Evolutionary conservation across 257 asterid species (phyloP).

Genomic region (Cynanchum wilfordii): DNA sequence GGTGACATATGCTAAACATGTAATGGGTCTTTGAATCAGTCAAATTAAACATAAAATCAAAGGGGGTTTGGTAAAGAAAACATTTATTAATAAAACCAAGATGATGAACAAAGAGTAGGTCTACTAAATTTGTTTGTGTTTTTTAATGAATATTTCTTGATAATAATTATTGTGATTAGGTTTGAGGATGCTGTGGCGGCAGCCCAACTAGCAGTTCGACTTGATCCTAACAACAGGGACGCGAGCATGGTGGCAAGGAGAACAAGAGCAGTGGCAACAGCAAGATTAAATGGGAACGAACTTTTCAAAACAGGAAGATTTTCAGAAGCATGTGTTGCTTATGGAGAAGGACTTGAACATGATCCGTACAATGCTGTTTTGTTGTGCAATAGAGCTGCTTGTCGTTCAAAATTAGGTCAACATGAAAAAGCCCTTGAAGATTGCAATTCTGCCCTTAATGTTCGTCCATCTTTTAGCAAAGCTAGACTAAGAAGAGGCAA

Average conservation of each 20-base stretch:
- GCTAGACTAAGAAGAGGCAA: constrained; percentile 74
- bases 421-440: constrained; percentile 64
- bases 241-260: constrained; percentile 38
- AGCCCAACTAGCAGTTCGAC: constrained; percentile 52
- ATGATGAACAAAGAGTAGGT: background rate
- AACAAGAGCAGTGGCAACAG: constrained; percentile 46
- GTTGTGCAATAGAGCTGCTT: constrained; percentile 74
- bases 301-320: constrained; percentile 45
- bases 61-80: background rate
- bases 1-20: too few species aligned
- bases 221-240: constrained; percentile 60
- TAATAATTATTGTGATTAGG: constrained; percentile 22
- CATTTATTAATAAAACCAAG: background rate
- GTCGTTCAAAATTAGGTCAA: constrained; percentile 53
- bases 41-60: background rate
- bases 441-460: constrained; percentile 50
- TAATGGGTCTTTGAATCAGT: constrained; percentile 5
- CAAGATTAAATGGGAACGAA: constrained; percentile 64
- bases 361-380: constrained; percentile 57
- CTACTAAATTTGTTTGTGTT: background rate
- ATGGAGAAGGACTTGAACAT: constrained; percentile 64
- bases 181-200: constrained; percentile 58
- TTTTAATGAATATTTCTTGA: too few species aligned
- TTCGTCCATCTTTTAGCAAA: constrained; percentile 53
- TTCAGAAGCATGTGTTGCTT: constrained; percentile 56